Percentiles rank a stretch among this genome's conserved stretches.
Conservation (phyloP, 2,329 filamentous ascomycete genomes). For the Zymoseptoria pseudotritici region DNA sequence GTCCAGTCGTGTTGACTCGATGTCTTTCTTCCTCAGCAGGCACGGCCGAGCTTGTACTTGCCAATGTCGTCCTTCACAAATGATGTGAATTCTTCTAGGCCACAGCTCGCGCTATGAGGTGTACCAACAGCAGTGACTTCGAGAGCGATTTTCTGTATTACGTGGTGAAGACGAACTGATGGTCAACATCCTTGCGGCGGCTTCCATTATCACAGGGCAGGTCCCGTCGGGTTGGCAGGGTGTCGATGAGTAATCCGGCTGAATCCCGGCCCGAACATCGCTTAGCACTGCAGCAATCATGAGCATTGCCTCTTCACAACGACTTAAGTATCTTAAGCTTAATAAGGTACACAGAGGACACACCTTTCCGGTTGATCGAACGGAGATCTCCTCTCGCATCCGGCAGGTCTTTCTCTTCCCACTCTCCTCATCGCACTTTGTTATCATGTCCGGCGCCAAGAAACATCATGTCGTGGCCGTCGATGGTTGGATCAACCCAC, state of each 20-base stretch:
- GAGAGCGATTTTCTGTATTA: not conserved
- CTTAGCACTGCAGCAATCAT: too few species aligned
- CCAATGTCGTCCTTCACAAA: not conserved
- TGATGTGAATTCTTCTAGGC: not conserved
- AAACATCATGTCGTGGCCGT: slow-evolving; percentile 43
- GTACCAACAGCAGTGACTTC: not conserved
- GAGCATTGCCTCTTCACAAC: too few species aligned
- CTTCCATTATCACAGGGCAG: not conserved
- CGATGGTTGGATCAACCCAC: slow-evolving; percentile 38
- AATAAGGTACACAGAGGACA: not conserved
- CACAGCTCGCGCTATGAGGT: not conserved
- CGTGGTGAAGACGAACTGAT: not conserved
- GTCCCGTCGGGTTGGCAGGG: too few species aligned
- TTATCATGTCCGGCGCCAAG: slow-evolving; percentile 3
- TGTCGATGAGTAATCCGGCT: not conserved
- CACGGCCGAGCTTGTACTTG: not conserved
- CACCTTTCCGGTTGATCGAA: not conserved
- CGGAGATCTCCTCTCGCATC: not conserved
- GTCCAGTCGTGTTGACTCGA: not conserved
- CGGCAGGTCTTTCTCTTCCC: not conserved
- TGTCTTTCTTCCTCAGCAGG: not conserved
- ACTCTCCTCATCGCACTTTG: not conserved
- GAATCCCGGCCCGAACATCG: not conserved
- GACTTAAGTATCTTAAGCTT: too few species aligned
- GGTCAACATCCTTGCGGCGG: not conserved